Evolutionary conservation across 75 land plant species (phyloP), one percentile per base, ranked within the genome.

Genomic region (Ceratopteris richardii): DNA sequence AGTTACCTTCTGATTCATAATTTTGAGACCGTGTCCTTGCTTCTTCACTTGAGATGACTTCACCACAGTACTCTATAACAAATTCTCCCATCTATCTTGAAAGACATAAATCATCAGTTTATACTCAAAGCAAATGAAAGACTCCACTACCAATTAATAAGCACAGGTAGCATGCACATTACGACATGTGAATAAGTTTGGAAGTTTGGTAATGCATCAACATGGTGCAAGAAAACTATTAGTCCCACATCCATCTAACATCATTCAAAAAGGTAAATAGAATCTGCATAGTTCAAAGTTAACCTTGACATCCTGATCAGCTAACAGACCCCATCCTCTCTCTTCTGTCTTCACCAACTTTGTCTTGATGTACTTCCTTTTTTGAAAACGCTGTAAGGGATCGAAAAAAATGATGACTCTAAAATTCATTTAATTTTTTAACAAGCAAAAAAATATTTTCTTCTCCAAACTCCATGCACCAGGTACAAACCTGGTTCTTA

Each of bases 21-120:
- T 71, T 57, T 54, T 72, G 75, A 11, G 81, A 61, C 43, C 94
- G 78, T 18, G 66, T 27, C 61, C 44, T 66, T 28, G 88, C 88
- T 61, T 81, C 94, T 62, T 74, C 75, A 60, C 75, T 69, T 33
- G 88, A 77, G 29, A 88, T 82, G 1, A 88, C 86, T 71, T 88
- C 94, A 42, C 94, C 94, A 63, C 94, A 88, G 51, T 88, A 88
- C 61, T 88, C 94, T 40, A 88, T 84, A 44, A 88, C 64, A 70
- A 88, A 88, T 29, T 77, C 78, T 21, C 89, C 83, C 59, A 72
- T 71, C 94, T 88, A 62, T 36, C 17, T 25, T 33, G 57, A 33
- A 33, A 33, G 37, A 33, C 37, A 4, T 9, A 3, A 33, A 33
- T 33, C 37, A 52, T 43, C 13, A 36, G 22, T 1, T 46, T 13